Base-by-base conservation (phyloP, 331 rosid genomes). In the Cydonia oblonga region DNA sequence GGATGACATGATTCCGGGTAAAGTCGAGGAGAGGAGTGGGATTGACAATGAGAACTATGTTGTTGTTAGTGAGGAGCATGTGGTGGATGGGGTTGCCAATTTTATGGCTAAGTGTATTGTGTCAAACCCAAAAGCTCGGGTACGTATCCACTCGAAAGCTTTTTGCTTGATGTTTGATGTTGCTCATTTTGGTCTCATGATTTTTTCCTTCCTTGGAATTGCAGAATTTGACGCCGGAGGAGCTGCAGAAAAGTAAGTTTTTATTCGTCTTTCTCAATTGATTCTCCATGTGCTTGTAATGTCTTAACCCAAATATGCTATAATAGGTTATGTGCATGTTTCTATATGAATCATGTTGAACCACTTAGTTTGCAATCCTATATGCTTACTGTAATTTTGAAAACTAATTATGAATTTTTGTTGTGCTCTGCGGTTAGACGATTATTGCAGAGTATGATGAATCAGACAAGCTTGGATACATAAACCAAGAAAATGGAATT, bases 21-120 rank as follows among this genome's bases (percentile, higher is more conserved):
- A 85, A 64, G 79, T 79, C 49, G 98, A 93, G 86, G 98, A 93
- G 75, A 33, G 74, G 80, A 91, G 97, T 80, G 96, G 96, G 40
- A 86, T 95, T 63, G 96, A 95, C 63, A 84, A 84, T 75, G 97
- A 95, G 53, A 88, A 29, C 64, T 95, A 91, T 81, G 19, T 95
- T 67, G 82, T 95, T 84, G 88, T 95, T 49, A 80, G 82, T 35
- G 96, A 91, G 79, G 98, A 91, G 77, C 93, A 86, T 72, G 98
- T 93, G 69, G 87, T 93, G 40, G 97, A 93, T 78, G 98, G 97
- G 70, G 88, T 93, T 81, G 93, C 97, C 59, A 82, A 88, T 81
- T 91, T 93, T 71, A 88, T 95, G 91, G 98, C 97, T 6, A 85
- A 81, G 79, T 95, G 98, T 79, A 73, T 89, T 74, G 70, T 91